Conservation (phyloP, 2,329 filamentous ascomycete species). For the Apiospora rasikravindrae region DNA sequence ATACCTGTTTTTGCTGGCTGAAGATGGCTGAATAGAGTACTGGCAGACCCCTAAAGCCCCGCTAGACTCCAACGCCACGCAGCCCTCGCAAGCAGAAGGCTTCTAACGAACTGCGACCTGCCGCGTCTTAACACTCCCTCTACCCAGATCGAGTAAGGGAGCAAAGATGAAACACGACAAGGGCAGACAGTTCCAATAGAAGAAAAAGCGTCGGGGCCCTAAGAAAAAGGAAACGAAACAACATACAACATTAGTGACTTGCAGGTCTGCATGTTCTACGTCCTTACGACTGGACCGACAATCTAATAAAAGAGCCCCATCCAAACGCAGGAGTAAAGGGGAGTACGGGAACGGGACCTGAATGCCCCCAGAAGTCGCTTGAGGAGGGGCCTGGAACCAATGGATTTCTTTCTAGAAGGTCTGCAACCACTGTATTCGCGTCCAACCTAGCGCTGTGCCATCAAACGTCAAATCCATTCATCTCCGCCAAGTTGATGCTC, state of each 20-base stretch:
- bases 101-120: neutral
- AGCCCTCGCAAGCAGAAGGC: neutral
- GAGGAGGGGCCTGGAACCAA: neutral
- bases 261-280: neutral
- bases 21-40: too few species aligned
- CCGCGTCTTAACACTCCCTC: neutral
- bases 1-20: neutral
- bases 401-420: neutral
- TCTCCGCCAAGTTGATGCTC: constrained; percentile 10
- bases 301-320: neutral
- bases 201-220: neutral
- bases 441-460: neutral
- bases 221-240: neutral
- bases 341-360: neutral
- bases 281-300: neutral
- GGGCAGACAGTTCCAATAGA: neutral
- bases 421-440: neutral
- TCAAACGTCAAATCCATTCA: constrained; percentile 2
- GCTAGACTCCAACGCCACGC: neutral
- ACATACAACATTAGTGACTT: neutral
- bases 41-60: neutral
- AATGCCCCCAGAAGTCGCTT: neutral
- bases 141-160: constrained; percentile 10
- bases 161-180: neutral
- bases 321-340: neutral